phyloP scores from a whole-genome alignment of 306 rosid genomes.

The Bauhinia variegata region DNA sequence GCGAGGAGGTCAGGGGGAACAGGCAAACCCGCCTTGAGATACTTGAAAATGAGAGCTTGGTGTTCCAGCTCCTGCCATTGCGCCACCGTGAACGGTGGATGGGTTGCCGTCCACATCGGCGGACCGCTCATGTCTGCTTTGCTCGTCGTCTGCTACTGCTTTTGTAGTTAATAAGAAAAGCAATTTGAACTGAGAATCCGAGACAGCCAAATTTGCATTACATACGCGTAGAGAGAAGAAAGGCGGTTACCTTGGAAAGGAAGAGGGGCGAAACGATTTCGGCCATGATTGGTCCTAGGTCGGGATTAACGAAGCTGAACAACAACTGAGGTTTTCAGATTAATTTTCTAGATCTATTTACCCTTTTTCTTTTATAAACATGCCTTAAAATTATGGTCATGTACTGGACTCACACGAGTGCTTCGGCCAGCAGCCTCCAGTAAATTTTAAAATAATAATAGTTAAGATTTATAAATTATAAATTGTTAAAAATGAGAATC shows the following conservation, averaged over 20 bases:
- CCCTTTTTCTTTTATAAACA: too few relatives aligned
- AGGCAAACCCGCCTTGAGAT: conserved; percentile 72
- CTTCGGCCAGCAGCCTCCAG: too few relatives aligned
- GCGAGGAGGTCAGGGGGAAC: conserved; percentile 86
- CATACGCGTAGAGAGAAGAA: not conserved
- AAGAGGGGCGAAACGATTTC: conserved; percentile 24
- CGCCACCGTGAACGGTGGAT: conserved; percentile 75
- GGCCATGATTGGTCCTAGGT: conserved; percentile 27
- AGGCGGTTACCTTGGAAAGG: conserved; percentile 43
- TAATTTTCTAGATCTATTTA: not conserved
- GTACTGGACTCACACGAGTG: too few relatives aligned
- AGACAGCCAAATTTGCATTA: not conserved
- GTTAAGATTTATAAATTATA: too few relatives aligned
- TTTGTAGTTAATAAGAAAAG: not conserved
- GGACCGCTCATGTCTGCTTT: conserved; percentile 44
- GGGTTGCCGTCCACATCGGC: conserved; percentile 48
- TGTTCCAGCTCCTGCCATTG: conserved; percentile 96
- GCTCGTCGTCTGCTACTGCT: not conserved
- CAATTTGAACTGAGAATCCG: not conserved
- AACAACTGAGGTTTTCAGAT: conserved; percentile 9
- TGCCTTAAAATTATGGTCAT: too few relatives aligned
- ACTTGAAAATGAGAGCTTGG: conserved; percentile 87
- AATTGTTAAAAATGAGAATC: too few relatives aligned
- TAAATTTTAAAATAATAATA: too few relatives aligned
- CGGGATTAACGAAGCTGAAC: conserved; percentile 22